Conservation (phyloP, 805 yeast genomes). For the Naumovozyma castellii region DNA sequence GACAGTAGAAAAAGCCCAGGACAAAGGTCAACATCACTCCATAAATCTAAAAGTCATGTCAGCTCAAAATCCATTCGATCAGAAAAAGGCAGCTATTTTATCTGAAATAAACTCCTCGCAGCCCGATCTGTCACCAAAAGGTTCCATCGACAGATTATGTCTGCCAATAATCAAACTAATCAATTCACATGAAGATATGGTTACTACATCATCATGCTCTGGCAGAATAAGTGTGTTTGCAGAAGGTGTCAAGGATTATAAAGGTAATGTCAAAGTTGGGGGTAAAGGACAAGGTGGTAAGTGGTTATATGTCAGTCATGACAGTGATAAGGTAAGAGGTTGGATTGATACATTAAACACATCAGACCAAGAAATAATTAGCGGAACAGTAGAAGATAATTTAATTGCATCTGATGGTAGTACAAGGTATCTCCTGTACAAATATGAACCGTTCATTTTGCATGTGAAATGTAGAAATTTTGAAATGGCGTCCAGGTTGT, state of each 20-base stretch:
- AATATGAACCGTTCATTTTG: slow-evolving; percentile 76
- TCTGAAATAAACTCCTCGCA: slow-evolving; percentile 38
- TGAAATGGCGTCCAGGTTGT: slow-evolving; percentile 49
- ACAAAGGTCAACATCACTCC: no score
- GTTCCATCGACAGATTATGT: slow-evolving; percentile 68
- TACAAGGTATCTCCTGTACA: slow-evolving; percentile 55
- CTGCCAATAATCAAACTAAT: slow-evolving; percentile 63
- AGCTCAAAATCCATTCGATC: slow-evolving; percentile 48
- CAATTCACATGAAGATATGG: slow-evolving; percentile 55
- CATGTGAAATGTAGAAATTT: slow-evolving; percentile 71
- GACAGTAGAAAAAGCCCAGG: no score
- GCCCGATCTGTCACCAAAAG: slow-evolving; percentile 78
- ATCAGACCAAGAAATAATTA: slow-evolving; percentile 1
- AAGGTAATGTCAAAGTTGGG: slow-evolving; percentile 41
- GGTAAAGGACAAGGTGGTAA: slow-evolving; percentile 80
- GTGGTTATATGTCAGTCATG: slow-evolving; percentile 78
- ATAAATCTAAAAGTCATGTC: no score
- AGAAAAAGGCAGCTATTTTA: slow-evolving; percentile 49
- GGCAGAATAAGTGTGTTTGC: slow-evolving; percentile 77
- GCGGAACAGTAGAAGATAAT: background rate
- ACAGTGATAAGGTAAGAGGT: slow-evolving; percentile 35
- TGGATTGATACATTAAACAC: slow-evolving; percentile 37
- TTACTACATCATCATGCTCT: slow-evolving; percentile 82
- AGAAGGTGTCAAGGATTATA: slow-evolving; percentile 51
- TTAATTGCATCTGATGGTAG: slow-evolving; percentile 6